Percentiles rank a stretch among this genome's conserved stretches.
Conservation (phyloP, 2,329 filamentous ascomycete genomes). For the Fusarium sp. region DNA sequence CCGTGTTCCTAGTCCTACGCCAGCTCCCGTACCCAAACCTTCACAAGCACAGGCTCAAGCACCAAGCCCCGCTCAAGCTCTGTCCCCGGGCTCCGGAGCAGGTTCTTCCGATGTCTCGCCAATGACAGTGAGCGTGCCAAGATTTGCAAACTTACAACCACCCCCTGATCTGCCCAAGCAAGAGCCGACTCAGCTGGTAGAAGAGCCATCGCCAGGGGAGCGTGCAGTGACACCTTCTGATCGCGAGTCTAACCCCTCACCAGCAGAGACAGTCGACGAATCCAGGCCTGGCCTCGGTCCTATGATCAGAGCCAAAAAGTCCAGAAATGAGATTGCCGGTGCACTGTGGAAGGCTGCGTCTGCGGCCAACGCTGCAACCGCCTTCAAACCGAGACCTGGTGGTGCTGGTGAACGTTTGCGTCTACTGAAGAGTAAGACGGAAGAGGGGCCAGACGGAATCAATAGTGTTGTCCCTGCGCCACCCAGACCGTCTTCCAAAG, state of each 20-base stretch:
- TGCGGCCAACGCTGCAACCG: conserved; percentile 59
- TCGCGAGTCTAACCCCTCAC: conserved; percentile 2
- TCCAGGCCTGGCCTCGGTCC: conserved; percentile 68
- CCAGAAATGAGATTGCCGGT: conserved; percentile 77
- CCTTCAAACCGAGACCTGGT: conserved; percentile 87
- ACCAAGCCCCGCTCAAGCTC: conserved; percentile 6
- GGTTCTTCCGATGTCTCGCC: conserved; percentile 41
- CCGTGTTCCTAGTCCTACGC: conserved; percentile 5
- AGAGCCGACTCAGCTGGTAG: conserved; percentile 7
- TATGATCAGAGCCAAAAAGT: conserved; percentile 87
- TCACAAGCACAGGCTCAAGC: conserved; percentile 2
- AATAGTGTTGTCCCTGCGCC: conserved; percentile 88
- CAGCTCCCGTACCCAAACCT: conserved; percentile 5
- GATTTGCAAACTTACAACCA: conserved; percentile 20
- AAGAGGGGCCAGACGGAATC: conserved; percentile 85
- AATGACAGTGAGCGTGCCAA: conserved; percentile 39
- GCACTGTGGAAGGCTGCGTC: conserved; percentile 79
- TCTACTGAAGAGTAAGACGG: conserved; percentile 66
- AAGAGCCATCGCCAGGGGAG: conserved; percentile 19
- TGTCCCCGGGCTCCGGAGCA: conserved; percentile 17
- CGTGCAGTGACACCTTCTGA: conserved; percentile 36
- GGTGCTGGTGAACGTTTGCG: conserved; percentile 85
- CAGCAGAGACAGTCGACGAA: conserved; percentile 20
- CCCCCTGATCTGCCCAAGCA: conserved; percentile 36
- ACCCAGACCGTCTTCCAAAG: conserved; percentile 56